These are phyloP conservation scores for Brettanomyces custersianus DNA, from an alignment of 805 yeast species.

Conservation along the genomic window DNA sequence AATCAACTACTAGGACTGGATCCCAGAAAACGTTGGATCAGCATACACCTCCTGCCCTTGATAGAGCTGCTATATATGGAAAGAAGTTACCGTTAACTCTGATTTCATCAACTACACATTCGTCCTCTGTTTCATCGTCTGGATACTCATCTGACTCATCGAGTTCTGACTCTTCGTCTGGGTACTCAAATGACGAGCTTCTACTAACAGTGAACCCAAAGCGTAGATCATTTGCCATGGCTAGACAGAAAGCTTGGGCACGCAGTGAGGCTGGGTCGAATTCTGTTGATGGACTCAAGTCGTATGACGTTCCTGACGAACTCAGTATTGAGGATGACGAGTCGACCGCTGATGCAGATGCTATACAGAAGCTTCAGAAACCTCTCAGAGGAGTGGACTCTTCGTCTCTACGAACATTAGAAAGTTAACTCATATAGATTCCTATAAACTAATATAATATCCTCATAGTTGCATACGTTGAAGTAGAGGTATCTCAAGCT, in stretches of 20 bases:
- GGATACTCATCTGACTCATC: neutral
- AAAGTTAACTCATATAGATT: conserved; percentile 1
- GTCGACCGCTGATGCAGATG: no score
- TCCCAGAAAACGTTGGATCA: neutral
- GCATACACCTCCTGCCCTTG: conserved; percentile 3
- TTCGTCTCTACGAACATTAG: neutral
- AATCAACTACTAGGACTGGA: neutral
- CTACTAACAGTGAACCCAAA: conserved; percentile 10
- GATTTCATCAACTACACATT: neutral
- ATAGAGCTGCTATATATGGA: conserved; percentile 14
- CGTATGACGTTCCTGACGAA: no score
- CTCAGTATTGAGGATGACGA: no score
- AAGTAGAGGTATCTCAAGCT: neutral
- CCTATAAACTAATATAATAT: conserved; percentile 9
- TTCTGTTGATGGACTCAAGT: no score
- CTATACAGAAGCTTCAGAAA: no score
- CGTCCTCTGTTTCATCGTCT: neutral
- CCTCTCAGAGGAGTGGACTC: no score
- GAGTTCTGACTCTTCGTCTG: conserved; percentile 4
- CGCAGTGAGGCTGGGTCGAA: no score
- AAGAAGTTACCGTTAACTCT: conserved; percentile 7
- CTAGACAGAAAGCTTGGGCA: no score
- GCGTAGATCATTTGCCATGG: neutral
- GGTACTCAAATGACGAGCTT: conserved; percentile 10
- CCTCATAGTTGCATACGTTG: no score